Percentiles rank a stretch among this genome's conserved stretches.
These are phyloP conservation scores for Erysimum pusillum DNA, from an alignment of 441 rosid species.

Conservation along the genomic window DNA sequence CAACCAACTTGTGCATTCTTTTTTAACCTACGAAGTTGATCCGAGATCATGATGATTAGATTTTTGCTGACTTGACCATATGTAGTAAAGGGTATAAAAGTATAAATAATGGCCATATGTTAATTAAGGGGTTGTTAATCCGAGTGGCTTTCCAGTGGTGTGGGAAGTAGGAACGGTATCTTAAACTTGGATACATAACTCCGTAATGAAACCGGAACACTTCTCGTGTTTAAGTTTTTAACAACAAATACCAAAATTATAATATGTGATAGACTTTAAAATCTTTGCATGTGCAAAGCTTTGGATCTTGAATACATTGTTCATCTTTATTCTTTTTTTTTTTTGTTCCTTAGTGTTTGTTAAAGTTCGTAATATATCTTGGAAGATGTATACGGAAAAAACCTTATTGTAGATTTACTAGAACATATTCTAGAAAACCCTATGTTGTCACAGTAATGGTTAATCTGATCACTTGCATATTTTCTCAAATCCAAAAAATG, in stretches of 20 bases:
- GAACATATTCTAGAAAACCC: neutral
- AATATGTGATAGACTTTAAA: constrained; percentile 17
- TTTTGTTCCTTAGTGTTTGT: neutral
- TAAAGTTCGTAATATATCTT: neutral
- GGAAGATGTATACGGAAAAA: neutral
- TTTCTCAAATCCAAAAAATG: neutral
- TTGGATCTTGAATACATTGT: constrained; percentile 40
- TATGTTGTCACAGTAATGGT: neutral
- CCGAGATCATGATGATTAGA: neutral
- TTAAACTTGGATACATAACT: constrained; percentile 45
- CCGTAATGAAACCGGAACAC: constrained; percentile 42
- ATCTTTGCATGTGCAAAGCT: constrained; percentile 41
- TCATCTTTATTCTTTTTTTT: neutral
- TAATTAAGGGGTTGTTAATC: neutral
- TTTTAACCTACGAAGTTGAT: neutral
- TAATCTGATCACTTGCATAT: neutral
- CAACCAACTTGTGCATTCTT: neutral
- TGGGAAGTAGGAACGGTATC: constrained; percentile 36
- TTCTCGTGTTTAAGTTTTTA: neutral
- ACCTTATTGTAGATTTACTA: neutral
- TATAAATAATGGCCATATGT: neutral
- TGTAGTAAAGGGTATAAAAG: too few relatives aligned
- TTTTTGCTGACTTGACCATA: neutral
- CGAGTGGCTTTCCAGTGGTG: constrained; percentile 30
- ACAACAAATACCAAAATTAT: neutral